phyloP scores from a whole-genome alignment of 2,329 filamentous ascomycete genomes.

The Byssoonygena ceratinophila region DNA sequence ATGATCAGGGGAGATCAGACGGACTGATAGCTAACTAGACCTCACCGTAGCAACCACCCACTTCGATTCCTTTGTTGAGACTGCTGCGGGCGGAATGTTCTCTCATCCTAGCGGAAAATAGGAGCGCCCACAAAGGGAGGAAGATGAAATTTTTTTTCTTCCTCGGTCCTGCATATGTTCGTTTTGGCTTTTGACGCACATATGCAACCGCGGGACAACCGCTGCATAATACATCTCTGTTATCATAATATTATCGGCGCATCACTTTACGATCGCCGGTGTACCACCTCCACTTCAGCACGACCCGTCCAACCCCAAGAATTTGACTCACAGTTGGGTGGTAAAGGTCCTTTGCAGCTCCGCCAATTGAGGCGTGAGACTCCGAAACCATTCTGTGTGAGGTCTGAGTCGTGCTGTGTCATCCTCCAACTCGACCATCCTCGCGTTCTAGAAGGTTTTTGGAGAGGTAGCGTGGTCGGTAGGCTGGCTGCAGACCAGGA shows the following conservation, averaged over 20 bases:
- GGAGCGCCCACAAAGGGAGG: no score
- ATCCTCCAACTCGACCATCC: not conserved
- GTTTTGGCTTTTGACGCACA: not conserved
- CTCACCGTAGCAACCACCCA: no score
- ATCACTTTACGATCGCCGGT: not conserved
- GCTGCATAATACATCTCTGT: constrained; percentile 5
- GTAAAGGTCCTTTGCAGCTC: not conserved
- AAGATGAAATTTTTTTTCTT: not conserved
- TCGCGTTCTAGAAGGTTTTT: not conserved
- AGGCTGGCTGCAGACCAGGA: constrained; percentile 5
- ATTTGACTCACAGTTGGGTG: not conserved
- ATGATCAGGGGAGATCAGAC: not conserved
- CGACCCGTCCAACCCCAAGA: not conserved
- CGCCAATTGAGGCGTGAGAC: not conserved
- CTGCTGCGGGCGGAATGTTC: no score
- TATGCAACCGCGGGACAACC: constrained; percentile 4
- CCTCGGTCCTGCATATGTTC: not conserved
- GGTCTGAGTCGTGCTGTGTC: not conserved
- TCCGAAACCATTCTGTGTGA: not conserved
- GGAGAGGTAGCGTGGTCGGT: not conserved
- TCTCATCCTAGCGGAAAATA: no score
- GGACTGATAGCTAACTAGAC: no score
- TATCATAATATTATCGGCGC: not conserved
- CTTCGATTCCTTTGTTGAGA: no score
- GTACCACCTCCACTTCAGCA: not conserved